A percentile compares a stretch with the other conserved stretches of the same genome.
Conservation (phyloP, 495 filamentous ascomycete genomes). For the Acidiella bohemica region DNA sequence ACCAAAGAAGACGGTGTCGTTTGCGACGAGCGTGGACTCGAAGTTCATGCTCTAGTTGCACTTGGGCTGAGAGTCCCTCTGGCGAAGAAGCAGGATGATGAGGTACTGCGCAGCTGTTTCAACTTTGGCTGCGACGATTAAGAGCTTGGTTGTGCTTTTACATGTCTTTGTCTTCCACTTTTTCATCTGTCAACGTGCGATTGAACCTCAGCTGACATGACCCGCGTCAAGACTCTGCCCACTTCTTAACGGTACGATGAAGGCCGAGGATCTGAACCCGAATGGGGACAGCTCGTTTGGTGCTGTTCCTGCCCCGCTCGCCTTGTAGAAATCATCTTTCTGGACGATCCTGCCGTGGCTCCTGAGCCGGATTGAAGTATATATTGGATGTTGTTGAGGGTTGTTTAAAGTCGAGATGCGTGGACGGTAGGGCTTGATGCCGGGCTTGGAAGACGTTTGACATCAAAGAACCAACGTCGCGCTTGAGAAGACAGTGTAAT, state of each 20-base stretch:
- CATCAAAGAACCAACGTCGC: too few species aligned
- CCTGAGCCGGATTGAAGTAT: too few species aligned
- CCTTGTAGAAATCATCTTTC: conserved; percentile 2
- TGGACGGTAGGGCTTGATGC: too few species aligned
- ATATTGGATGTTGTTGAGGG: too few species aligned
- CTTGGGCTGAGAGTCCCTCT: background rate
- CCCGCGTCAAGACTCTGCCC: conserved; percentile 58
- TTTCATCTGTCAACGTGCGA: background rate
- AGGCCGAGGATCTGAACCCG: conserved; percentile 44
- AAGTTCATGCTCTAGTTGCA: background rate
- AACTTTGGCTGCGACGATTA: background rate
- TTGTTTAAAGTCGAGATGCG: too few species aligned
- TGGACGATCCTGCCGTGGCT: too few species aligned
- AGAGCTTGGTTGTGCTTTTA: background rate
- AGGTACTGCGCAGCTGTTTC: background rate
- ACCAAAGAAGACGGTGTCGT: too few species aligned
- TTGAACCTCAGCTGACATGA: conserved; percentile 9
- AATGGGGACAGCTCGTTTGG: conserved; percentile 34
- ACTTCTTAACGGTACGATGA: conserved; percentile 74
- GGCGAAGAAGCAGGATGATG: background rate
- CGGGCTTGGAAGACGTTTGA: too few species aligned
- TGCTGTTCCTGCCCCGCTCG: conserved; percentile 15
- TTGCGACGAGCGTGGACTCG: background rate
- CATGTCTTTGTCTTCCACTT: background rate
- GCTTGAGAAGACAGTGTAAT: too few species aligned